phyloP scores from a whole-genome alignment of 1,139 yeast genomes.

The Arxiozyma bovina region DNA sequence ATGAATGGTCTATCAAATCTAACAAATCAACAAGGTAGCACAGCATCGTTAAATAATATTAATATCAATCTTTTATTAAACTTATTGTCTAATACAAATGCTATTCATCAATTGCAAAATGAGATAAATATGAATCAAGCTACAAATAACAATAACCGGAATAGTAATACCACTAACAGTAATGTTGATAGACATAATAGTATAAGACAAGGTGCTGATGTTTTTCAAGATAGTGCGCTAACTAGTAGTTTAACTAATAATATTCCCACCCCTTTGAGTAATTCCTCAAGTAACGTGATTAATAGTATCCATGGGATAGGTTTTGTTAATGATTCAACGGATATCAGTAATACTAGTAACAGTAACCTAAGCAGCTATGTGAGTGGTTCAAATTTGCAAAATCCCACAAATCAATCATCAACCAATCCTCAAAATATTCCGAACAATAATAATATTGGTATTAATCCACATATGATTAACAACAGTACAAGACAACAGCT shows the following conservation, averaged over 20 bases:
- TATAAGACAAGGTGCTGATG: background rate
- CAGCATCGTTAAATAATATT: background rate
- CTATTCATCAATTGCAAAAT: slow-evolving; percentile 1
- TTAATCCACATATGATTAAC: background rate
- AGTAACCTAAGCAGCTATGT: background rate
- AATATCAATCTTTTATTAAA: background rate
- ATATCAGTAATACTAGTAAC: background rate
- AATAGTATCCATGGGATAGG: background rate
- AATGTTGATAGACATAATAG: background rate
- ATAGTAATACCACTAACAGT: background rate
- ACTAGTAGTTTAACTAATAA: background rate
- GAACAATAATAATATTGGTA: background rate
- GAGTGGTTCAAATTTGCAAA: background rate
- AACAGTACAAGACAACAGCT: slow-evolving; percentile 10
- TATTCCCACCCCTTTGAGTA: background rate
- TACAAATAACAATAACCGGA: too few species aligned
- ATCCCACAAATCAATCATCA: background rate
- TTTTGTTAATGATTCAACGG: background rate
- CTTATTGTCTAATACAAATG: background rate
- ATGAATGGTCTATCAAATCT: background rate
- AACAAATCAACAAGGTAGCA: background rate
- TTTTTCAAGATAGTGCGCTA: background rate
- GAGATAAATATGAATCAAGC: background rate
- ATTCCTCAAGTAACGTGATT: background rate
- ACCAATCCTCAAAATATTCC: background rate